Conservation (phyloP, 2,329 filamentous ascomycete species). For the Penicillium verrucosum region DNA sequence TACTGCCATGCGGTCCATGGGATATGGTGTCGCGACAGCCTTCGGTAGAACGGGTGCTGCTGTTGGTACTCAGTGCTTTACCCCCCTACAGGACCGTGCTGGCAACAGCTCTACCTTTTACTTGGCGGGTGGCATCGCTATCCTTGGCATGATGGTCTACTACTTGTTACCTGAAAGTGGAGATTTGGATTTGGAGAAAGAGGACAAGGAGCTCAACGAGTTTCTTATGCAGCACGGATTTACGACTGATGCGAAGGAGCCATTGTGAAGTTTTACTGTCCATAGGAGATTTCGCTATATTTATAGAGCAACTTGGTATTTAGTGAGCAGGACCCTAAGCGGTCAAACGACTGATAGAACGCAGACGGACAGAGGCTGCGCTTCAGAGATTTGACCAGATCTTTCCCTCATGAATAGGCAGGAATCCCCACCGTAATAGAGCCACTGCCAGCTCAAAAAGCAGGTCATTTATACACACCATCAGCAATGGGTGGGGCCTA, state of each 20-base stretch:
- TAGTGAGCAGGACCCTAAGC: no score
- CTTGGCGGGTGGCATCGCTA: slow-evolving; percentile 28
- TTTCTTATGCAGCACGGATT: slow-evolving; percentile 26
- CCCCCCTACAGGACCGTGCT: slow-evolving; percentile 28
- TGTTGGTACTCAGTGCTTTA: slow-evolving; percentile 36
- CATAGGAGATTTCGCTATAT: neutral
- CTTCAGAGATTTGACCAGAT: no score
- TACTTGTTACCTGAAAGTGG: slow-evolving; percentile 32
- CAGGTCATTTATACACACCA: no score
- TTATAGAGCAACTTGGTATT: neutral
- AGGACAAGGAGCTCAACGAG: slow-evolving; percentile 26
- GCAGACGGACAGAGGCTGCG: no score
- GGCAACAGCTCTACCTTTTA: slow-evolving; percentile 35
- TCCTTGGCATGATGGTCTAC: slow-evolving; percentile 31
- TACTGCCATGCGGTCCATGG: slow-evolving; percentile 33
- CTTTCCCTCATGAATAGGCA: no score
- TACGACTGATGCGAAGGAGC: slow-evolving; percentile 3
- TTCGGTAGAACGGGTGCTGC: slow-evolving; percentile 37
- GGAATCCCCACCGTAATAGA: no score
- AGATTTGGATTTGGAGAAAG: slow-evolving; percentile 26
- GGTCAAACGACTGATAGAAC: no score
- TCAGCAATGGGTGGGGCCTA: no score
- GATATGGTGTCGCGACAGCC: slow-evolving; percentile 33
- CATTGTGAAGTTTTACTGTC: neutral
- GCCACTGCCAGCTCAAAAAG: no score